phyloP scores from a whole-genome alignment of 176 grass and related monocot genomes.

The Eremochloa ophiuroides region DNA sequence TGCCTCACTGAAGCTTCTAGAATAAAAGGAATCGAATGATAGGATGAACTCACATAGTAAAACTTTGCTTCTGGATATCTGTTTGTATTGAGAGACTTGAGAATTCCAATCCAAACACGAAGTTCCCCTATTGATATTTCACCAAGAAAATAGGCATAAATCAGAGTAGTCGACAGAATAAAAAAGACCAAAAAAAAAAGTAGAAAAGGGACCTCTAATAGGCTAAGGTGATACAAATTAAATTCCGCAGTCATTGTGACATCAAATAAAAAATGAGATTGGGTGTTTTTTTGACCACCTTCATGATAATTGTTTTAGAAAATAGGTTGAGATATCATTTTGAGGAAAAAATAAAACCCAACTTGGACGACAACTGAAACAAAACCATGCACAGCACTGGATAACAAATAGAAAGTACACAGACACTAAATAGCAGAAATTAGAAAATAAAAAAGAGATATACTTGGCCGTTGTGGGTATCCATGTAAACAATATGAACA shows the following conservation, averaged over 20 bases:
- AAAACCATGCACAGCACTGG: background rate
- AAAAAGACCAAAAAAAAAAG: too few relatives aligned
- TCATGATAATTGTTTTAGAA: background rate
- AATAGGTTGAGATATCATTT: background rate
- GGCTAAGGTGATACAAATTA: background rate
- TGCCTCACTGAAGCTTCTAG: background rate
- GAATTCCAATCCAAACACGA: conserved; percentile 81
- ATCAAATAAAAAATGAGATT: conserved; percentile 13
- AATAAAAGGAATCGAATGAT: conserved; percentile 29
- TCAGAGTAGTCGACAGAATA: conserved; percentile 24
- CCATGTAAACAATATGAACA: conserved; percentile 81
- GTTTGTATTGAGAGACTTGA: conserved; percentile 82
- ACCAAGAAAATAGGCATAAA: conserved; percentile 31
- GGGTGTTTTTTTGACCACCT: background rate
- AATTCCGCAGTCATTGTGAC: background rate
- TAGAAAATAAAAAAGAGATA: conserved; percentile 11
- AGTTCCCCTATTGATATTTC: conserved; percentile 57
- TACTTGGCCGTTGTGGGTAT: conserved; percentile 67
- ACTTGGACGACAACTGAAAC: conserved; percentile 9
- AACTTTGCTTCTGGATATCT: conserved; percentile 73
- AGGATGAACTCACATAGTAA: conserved; percentile 54
- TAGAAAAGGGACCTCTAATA: too few relatives aligned
- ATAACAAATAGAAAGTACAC: background rate
- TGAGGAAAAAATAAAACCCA: conserved; percentile 20
- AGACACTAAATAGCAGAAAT: background rate